Evolutionary conservation across 768 basidiomycete genomes (phyloP), one percentile per base, ranked within the genome.

Genomic region (Rhodotorula paludigena): DNA sequence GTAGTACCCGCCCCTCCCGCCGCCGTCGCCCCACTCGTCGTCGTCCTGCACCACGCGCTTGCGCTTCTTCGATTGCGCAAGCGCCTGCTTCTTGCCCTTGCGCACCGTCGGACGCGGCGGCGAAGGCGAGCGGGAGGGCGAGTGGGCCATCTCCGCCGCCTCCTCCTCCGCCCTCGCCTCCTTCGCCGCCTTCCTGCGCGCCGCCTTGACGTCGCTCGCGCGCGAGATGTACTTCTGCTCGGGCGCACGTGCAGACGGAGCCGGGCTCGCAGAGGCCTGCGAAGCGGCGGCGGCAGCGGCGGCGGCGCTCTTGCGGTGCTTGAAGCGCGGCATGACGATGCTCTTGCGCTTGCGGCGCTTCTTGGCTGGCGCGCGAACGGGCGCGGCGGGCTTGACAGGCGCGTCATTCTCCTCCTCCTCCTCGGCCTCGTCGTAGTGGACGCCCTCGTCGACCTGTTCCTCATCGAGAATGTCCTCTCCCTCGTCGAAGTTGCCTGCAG

Each of bases 1-100:
- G 32, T 30, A 16, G 16, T 16, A 23, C 9, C 15, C 35, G 12
- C 38, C 58, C 28, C 58, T 20, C 25, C 30, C 47, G 45, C 57
- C 45, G 36, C 57, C 57, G 16, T 59, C 57, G 57, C 28, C 33
- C 47, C 58, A 60, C 5, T 48, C 47, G 28, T 49, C 58, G 6
- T 12, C 57, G 35, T 58, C 42, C 35, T 16, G 23, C 23, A 7
- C 30, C 48, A 20, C 42, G 3, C 7, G 8, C 42, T 4, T 21
- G 42, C 42, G 18, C 42, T 42, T 21, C 42, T 9, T n/a, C n/a
- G n/a, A n/a, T n/a, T n/a, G n/a, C n/a, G n/a, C n/a, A n/a, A n/a
- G n/a, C n/a, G n/a, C n/a, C n/a, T n/a, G n/a, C n/a, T n/a, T n/a
- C n/a, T n/a, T n/a, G n/a, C n/a, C n/a, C n/a, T n/a, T n/a, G n/a